Percentiles rank a stretch among this genome's conserved stretches.
Conservation (phyloP, 257 asterid genomes). For the Verbena officinalis region DNA sequence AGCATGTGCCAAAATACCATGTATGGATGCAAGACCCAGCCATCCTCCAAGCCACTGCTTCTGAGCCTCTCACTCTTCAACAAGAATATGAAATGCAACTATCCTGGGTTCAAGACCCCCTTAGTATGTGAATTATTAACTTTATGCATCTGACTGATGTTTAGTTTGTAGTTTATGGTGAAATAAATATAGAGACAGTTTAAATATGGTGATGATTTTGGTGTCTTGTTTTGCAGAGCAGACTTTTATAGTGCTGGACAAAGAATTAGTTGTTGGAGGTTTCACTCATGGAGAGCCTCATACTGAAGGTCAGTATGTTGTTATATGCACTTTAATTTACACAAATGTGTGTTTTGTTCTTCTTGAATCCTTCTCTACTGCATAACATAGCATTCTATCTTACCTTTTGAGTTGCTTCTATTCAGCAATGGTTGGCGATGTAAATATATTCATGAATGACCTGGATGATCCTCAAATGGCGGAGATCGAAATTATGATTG, state of each 20-base stretch:
- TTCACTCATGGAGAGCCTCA: slow-evolving; percentile 77
- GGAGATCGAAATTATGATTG: slow-evolving; percentile 94
- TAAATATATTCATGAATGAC: slow-evolving; percentile 88
- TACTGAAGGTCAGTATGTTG: slow-evolving; percentile 56
- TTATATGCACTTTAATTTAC: neutral
- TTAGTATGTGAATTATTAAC: slow-evolving; percentile 43
- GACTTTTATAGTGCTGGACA: slow-evolving; percentile 87
- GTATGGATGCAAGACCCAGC: slow-evolving; percentile 90
- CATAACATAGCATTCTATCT: slow-evolving; percentile 19
- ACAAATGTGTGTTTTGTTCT: slow-evolving; percentile 8
- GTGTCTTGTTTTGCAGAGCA: slow-evolving; percentile 63
- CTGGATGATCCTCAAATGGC: slow-evolving; percentile 73
- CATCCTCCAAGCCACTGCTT: slow-evolving; percentile 88
- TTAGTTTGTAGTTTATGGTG: neutral
- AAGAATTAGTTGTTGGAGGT: slow-evolving; percentile 64
- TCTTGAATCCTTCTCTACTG: neutral
- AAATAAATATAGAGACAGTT: neutral
- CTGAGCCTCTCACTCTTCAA: slow-evolving; percentile 81
- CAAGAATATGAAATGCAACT: slow-evolving; percentile 89
- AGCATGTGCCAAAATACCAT: slow-evolving; percentile 86
- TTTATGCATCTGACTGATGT: slow-evolving; percentile 7
- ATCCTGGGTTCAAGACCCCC: slow-evolving; percentile 84
- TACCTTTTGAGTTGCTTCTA: slow-evolving; percentile 20
- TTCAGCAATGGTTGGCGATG: slow-evolving; percentile 96
- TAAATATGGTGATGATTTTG: slow-evolving; percentile 11